Evolutionary conservation across 2,329 filamentous ascomycete genomes (phyloP).

Genomic region (Huntiella savannae): DNA sequence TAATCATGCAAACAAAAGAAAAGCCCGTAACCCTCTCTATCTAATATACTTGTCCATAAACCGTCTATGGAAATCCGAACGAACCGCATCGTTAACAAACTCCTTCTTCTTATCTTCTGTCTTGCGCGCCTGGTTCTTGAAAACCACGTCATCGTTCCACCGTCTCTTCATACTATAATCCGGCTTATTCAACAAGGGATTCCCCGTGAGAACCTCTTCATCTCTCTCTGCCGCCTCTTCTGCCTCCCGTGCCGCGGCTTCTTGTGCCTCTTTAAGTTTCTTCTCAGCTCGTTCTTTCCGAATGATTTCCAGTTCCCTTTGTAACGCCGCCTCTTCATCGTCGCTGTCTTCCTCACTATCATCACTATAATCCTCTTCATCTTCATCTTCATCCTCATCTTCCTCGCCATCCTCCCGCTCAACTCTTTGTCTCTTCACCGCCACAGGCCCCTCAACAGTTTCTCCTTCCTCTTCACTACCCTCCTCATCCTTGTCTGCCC

Average conservation of each 20-base stretch:
- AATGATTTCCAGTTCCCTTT: constrained; percentile 87
- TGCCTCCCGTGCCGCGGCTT: constrained; percentile 37
- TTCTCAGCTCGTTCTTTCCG: constrained; percentile 63
- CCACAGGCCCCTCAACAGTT: constrained; percentile 52
- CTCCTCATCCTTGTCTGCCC: constrained; percentile 40
- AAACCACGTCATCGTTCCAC: constrained; percentile 98
- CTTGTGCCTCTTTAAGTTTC: constrained; percentile 41
- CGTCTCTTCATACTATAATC: constrained; percentile 82
- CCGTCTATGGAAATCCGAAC: constrained; percentile 92
- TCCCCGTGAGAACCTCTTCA: constrained; percentile 75
- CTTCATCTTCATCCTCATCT: constrained; percentile 29
- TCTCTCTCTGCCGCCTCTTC: constrained; percentile 70
- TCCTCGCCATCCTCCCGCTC: constrained; percentile 61
- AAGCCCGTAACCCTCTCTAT: constrained; percentile 18
- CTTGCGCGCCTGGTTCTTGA: constrained; percentile 93
- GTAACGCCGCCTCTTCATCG: constrained; percentile 72
- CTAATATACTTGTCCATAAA: constrained; percentile 67
- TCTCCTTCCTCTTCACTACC: constrained; percentile 40
- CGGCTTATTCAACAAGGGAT: constrained; percentile 72
- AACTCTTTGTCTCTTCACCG: constrained; percentile 66
- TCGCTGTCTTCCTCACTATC: constrained; percentile 38
- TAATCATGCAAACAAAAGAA: constrained; percentile 7
- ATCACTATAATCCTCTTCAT: constrained; percentile 35
- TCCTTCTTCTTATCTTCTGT: constrained; percentile 90
- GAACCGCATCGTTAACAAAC: constrained; percentile 90